A percentile compares a stretch with the other conserved stretches of the same genome.
Evolutionary conservation across 2,329 filamentous ascomycete genomes (phyloP).

Genomic region (Diaporthe helianthi): DNA sequence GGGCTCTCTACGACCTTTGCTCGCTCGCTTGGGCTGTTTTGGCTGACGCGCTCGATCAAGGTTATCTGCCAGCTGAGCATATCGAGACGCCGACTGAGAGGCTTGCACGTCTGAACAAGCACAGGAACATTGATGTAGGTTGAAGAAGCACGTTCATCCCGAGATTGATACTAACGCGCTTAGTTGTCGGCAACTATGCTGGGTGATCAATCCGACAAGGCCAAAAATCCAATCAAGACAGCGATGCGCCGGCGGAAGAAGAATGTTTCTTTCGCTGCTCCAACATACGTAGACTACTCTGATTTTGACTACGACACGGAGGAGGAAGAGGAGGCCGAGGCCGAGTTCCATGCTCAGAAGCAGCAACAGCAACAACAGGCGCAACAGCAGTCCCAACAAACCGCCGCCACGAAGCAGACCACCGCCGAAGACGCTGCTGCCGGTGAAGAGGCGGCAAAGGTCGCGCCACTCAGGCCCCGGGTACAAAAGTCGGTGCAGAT

Average conservation of each 20-base stretch:
- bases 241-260: constrained; percentile 86
- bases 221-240: constrained; percentile 82
- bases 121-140: constrained; percentile 94
- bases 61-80: constrained; percentile 95
- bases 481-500: constrained; percentile 48
- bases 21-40: not conserved
- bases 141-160: not conserved
- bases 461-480: constrained; percentile 62
- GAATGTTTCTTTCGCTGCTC: constrained; percentile 83
- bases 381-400: constrained; percentile 38
- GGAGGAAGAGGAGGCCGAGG: constrained; percentile 71
- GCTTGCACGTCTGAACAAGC: constrained; percentile 92
- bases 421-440: constrained; percentile 45
- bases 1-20: constrained; percentile 34
- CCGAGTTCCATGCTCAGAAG: constrained; percentile 43
- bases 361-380: constrained; percentile 42
- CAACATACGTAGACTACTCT: constrained; percentile 89
- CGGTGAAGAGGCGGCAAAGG: constrained; percentile 59
- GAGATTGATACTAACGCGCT: constrained; percentile 41
- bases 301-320: constrained; percentile 45
- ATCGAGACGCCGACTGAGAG: constrained; percentile 98
- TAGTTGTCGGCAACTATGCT: constrained; percentile 70
- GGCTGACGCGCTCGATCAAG: constrained; percentile 44
- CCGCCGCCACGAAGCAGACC: constrained; percentile 39
- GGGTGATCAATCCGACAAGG: constrained; percentile 73